A percentile compares a stretch with the other conserved stretches of the same genome.
phyloP scores from a whole-genome alignment of 1,284 basidiomycete genomes.

The Kalmanozyma brasiliensis region DNA sequence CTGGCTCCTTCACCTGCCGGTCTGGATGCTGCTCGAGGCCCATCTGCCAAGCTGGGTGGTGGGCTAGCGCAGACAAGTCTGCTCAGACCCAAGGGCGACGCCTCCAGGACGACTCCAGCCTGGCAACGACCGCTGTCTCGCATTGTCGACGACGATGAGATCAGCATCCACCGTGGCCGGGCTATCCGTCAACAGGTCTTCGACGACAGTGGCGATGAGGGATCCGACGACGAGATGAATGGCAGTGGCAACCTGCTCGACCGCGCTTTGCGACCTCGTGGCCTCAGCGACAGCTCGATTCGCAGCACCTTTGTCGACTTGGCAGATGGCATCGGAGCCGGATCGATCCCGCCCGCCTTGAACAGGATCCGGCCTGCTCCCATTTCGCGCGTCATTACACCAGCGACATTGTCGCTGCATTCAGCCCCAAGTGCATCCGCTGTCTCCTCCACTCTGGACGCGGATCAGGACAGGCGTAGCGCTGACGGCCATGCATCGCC shows the following conservation, averaged over 20 bases:
- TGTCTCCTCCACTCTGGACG: neutral
- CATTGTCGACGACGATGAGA: conserved; percentile 62
- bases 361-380: conserved; percentile 39
- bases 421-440: conserved; percentile 26
- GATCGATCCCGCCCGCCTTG: conserved; percentile 17
- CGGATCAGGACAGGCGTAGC: conserved; percentile 7
- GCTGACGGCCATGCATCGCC: conserved; percentile 30
- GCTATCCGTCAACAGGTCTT: conserved; percentile 44
- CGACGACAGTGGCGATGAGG: conserved; percentile 42
- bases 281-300: conserved; percentile 64
- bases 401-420: conserved; percentile 57
- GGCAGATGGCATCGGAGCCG: conserved; percentile 16
- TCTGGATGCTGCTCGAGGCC: conserved; percentile 8
- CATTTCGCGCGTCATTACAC: conserved; percentile 58
- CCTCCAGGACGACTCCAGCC: conserved; percentile 6
- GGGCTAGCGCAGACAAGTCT: conserved; percentile 14
- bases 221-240: conserved; percentile 28
- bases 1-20: conserved; percentile 11
- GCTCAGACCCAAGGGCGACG: conserved; percentile 8
- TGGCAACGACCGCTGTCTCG: conserved; percentile 41
- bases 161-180: conserved; percentile 53
- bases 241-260: conserved; percentile 29
- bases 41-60: conserved; percentile 3
- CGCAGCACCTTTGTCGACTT: conserved; percentile 62
- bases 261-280: conserved; percentile 51